Percentiles rank a stretch among this genome's conserved stretches.
These are phyloP conservation scores for Colletotrichum tamarilloi DNA, from an alignment of 2,329 filamentous ascomycete species.

Conservation along the genomic window DNA sequence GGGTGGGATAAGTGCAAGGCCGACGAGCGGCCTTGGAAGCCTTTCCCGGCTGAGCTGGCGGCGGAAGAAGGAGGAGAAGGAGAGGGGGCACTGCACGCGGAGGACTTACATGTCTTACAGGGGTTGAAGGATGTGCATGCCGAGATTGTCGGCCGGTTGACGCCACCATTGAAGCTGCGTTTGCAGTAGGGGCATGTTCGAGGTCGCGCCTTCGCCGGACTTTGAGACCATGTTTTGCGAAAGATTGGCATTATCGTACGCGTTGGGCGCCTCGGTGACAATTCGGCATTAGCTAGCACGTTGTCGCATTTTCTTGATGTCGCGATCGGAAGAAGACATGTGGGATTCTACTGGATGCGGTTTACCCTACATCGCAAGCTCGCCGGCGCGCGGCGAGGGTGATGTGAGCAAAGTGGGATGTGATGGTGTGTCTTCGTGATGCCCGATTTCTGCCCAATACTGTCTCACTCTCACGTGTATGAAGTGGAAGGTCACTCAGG, in stretches of 20 bases:
- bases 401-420: too few relatives aligned
- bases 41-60: neutral
- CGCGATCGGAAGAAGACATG: neutral
- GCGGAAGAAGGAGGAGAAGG: neutral
- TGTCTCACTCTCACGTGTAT: neutral
- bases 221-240: too few relatives aligned
- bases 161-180: slow-evolving; percentile 24
- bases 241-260: neutral
- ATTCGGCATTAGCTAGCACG: neutral
- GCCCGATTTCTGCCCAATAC: neutral
- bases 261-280: neutral
- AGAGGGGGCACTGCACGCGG: slow-evolving; percentile 10
- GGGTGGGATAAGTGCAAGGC: slow-evolving; percentile 43
- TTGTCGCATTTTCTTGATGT: neutral
- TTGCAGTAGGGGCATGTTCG: neutral
- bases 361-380: neutral
- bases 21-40: slow-evolving; percentile 42
- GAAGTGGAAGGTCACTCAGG: too few relatives aligned
- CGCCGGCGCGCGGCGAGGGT: neutral
- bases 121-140: slow-evolving; percentile 26
- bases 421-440: neutral
- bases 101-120: slow-evolving; percentile 10
- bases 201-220: too few relatives aligned
- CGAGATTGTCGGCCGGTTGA: slow-evolving; percentile 16
- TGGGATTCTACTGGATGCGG: neutral